These are phyloP conservation scores for Termitomyces sp. DNA, from an alignment of 768 basidiomycete genomes.

Conservation along the genomic window DNA sequence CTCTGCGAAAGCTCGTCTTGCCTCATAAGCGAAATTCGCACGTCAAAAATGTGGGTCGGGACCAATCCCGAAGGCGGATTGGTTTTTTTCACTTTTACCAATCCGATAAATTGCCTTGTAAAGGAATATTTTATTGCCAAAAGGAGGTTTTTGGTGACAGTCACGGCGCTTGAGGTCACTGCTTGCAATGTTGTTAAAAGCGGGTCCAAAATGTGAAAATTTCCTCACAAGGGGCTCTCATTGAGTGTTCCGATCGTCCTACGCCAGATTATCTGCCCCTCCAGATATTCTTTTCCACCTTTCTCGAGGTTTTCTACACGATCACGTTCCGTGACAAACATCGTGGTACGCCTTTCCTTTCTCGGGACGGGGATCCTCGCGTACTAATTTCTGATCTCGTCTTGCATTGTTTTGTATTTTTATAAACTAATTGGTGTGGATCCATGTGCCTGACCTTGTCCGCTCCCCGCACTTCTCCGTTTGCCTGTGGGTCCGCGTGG, in stretches of 20 bases:
- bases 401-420: constrained; percentile 2
- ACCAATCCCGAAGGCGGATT: constrained; percentile 22
- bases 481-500: constrained; percentile 12
- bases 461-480: background rate
- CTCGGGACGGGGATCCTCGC: constrained; percentile 5
- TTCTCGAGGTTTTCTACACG: constrained; percentile 4
- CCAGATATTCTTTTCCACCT: background rate
- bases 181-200: constrained; percentile 14
- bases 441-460: constrained; percentile 9
- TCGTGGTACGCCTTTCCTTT: constrained; percentile 14
- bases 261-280: background rate
- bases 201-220: background rate
- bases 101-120: constrained; percentile 12
- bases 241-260: constrained; percentile 3
- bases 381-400: constrained; percentile 9
- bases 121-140: constrained; percentile 9
- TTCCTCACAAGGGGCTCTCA: constrained; percentile 12
- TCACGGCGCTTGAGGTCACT: constrained; percentile 11
- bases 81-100: constrained; percentile 13
- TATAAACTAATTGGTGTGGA: background rate
- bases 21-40: constrained; percentile 11
- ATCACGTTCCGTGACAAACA: constrained; percentile 14
- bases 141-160: constrained; percentile 9
- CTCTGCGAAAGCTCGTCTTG: constrained; percentile 6
- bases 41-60: constrained; percentile 22